Conservation (phyloP, 805 yeast species). For the Tanozyma kutaoensis region DNA sequence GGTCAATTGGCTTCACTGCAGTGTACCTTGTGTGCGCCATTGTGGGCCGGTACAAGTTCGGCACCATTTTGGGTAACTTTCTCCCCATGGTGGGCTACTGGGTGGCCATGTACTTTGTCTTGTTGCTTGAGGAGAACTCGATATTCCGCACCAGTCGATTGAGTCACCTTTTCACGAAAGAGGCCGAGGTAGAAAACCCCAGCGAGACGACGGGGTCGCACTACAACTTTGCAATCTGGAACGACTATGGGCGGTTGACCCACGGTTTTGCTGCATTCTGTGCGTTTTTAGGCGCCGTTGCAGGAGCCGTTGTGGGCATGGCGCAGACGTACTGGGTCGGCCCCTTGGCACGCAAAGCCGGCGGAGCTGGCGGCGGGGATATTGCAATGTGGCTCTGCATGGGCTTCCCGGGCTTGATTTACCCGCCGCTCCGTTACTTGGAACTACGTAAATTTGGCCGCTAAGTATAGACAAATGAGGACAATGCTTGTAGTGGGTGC, state of each 20-base stretch:
- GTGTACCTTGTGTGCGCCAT: conserved; percentile 59
- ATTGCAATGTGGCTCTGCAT: conserved; percentile 70
- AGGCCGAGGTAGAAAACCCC: conserved; percentile 6
- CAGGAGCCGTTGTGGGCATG: conserved; percentile 83
- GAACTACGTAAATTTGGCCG: conserved; percentile 41
- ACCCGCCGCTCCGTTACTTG: conserved; percentile 50
- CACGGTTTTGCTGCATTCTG: conserved; percentile 58
- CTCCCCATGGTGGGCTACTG: conserved; percentile 89
- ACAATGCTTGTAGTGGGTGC: no score
- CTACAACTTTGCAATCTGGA: conserved; percentile 37
- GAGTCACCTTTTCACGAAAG: conserved; percentile 17
- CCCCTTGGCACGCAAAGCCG: conserved; percentile 51
- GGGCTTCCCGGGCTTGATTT: conserved; percentile 53
- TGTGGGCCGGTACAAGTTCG: conserved; percentile 62
- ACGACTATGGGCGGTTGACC: conserved; percentile 45
- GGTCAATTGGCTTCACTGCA: conserved; percentile 51
- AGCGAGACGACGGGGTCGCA: conserved; percentile 2
- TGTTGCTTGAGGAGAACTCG: conserved; percentile 58
- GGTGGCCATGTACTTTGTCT: conserved; percentile 69
- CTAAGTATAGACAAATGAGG: no score
- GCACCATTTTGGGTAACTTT: conserved; percentile 64
- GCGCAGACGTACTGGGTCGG: conserved; percentile 77
- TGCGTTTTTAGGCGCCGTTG: conserved; percentile 58
- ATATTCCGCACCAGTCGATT: conserved; percentile 45
- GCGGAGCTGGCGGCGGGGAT: conserved; percentile 25